Conservation (phyloP, 2,329 filamentous ascomycete species). For the Ceratocystis colombiana region DNA sequence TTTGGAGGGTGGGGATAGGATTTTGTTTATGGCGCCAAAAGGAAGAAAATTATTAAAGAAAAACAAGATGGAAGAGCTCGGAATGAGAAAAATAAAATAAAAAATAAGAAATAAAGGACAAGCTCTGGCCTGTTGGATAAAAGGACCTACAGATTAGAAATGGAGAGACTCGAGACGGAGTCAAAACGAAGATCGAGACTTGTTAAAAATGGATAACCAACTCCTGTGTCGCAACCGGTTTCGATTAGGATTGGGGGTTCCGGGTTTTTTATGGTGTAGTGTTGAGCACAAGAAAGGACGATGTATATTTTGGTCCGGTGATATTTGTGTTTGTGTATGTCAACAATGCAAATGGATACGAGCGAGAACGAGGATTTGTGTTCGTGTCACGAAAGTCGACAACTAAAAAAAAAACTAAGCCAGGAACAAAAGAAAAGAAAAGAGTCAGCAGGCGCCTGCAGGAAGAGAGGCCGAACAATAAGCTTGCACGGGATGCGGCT, state of each 20-base stretch:
- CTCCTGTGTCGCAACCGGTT: conserved; percentile 6
- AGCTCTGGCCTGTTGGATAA: background rate
- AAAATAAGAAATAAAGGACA: background rate
- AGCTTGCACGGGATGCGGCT: background rate
- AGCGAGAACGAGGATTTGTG: conserved; percentile 12
- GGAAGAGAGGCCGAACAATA: conserved; percentile 2
- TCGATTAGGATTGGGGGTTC: conserved; percentile 11
- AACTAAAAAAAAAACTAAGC: conserved; percentile 11
- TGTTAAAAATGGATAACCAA: background rate
- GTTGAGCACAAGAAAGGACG: background rate
- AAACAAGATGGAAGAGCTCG: background rate
- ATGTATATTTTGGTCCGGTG: conserved; percentile 8
- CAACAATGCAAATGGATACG: conserved; percentile 13
- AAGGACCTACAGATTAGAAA: background rate
- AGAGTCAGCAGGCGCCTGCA: conserved; percentile 5
- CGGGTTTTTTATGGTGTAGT: conserved; percentile 3
- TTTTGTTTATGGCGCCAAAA: conserved; percentile 12
- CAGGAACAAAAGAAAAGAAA: background rate
- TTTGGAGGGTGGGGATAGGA: background rate
- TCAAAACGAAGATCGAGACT: background rate
- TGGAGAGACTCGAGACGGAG: conserved; percentile 7
- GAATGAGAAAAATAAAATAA: background rate
- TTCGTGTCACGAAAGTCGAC: conserved; percentile 1
- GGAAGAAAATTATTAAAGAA: background rate
- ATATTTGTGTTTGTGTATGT: conserved; percentile 9